phyloP scores from a whole-genome alignment of 495 filamentous ascomycete species.

The Chaetomium fimeti region DNA sequence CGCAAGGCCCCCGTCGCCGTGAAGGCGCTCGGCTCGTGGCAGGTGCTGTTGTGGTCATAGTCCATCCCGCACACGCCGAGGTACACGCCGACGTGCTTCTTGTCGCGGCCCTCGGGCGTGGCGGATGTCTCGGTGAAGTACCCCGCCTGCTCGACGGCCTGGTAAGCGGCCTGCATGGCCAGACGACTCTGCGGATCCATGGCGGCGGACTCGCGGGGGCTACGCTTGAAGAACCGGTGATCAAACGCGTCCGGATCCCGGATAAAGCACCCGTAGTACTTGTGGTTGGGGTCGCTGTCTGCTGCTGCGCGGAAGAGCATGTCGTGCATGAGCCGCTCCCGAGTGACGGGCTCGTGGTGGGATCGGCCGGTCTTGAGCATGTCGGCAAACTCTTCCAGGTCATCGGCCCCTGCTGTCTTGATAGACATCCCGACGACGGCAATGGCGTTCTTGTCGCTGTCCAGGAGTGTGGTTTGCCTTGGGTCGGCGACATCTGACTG shows the following conservation, averaged over 20 bases:
- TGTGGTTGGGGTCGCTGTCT: neutral
- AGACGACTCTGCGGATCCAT: constrained; percentile 69
- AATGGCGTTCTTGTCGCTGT: neutral
- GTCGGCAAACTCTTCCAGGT: constrained; percentile 1
- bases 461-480: neutral
- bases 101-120: neutral
- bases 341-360: neutral
- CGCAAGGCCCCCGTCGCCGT: neutral
- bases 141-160: constrained; percentile 60
- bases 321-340: neutral
- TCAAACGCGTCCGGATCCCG: constrained; percentile 50
- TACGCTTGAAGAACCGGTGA: constrained; percentile 56
- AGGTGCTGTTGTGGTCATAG: constrained; percentile 27
- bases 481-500: no score
- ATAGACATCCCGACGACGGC: constrained; percentile 1
- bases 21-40: constrained; percentile 46
- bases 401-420: neutral
- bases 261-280: constrained; percentile 33
- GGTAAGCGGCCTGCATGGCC: constrained; percentile 71
- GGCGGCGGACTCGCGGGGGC: constrained; percentile 46
- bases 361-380: neutral
- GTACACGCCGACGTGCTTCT: constrained; percentile 12
- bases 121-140: constrained; percentile 3
- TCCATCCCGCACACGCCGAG: neutral
- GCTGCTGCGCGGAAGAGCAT: neutral